Conservation (phyloP, 768 basidiomycete genomes). For the Leccinellum albellum region DNA sequence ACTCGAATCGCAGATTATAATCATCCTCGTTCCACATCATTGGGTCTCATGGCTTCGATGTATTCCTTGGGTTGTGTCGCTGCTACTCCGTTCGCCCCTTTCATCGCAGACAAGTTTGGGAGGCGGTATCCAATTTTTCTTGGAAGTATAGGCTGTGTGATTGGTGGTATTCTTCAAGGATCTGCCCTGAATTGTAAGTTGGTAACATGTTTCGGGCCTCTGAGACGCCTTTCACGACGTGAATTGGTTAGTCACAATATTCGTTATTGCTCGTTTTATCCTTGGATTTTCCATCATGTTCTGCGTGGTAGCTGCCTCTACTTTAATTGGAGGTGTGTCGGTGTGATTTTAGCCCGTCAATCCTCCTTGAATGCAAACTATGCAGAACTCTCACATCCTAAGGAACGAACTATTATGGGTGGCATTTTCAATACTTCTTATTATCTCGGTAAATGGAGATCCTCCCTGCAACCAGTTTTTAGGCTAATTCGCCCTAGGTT, state of each 20-base stretch:
- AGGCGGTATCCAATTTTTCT: not conserved
- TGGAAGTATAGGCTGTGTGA: not conserved
- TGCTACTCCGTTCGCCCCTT: not conserved
- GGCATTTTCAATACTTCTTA: not conserved
- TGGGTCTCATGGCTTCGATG: not conserved
- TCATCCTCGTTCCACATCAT: not conserved
- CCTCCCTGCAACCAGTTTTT: not conserved
- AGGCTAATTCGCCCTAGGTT: not conserved
- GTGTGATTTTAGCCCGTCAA: not conserved
- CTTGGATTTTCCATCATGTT: not conserved
- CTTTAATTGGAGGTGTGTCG: not conserved
- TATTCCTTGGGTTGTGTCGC: not conserved
- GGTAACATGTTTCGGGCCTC: not conserved
- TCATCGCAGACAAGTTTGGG: not conserved
- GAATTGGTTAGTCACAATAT: not conserved
- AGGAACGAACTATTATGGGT: not conserved
- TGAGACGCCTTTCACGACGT: not conserved
- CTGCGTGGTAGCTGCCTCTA: not conserved
- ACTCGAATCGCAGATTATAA: not conserved
- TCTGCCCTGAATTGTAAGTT: not conserved
- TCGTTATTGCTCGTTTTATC: not conserved
- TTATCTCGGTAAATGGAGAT: not conserved
- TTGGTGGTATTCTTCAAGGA: not conserved
- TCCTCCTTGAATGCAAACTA: not conserved
- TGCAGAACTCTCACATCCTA: not conserved